Percentiles rank a stretch among this genome's conserved stretches.
Evolutionary conservation across 2,329 filamentous ascomycete species (phyloP).

Genomic region (Furcasterigmium sp.): DNA sequence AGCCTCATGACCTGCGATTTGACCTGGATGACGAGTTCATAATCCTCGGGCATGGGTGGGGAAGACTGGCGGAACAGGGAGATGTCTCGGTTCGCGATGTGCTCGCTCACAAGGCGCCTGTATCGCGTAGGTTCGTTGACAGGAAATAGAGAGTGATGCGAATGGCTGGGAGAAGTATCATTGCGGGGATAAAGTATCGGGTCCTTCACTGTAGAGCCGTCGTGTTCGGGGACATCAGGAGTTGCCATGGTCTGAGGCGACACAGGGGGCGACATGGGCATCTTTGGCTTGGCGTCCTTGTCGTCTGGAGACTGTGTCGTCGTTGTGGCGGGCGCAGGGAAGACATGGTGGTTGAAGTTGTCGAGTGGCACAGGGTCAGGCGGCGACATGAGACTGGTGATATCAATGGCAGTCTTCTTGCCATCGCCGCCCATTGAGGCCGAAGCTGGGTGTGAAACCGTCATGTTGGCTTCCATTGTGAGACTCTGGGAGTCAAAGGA

Average conservation of each 20-base stretch:
- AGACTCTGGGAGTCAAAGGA: background rate
- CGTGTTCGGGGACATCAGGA: constrained; percentile 10
- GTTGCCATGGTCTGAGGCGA: constrained; percentile 43
- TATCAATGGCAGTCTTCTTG: constrained; percentile 37
- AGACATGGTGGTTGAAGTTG: background rate
- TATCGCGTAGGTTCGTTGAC: constrained; percentile 32
- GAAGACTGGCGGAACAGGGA: constrained; percentile 34
- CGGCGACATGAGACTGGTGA: constrained; percentile 57
- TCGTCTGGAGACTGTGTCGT: background rate
- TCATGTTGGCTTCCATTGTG: constrained; percentile 18
- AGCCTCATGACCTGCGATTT: constrained; percentile 45
- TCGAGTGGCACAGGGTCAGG: constrained; percentile 43
- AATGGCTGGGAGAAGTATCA: constrained; percentile 33
- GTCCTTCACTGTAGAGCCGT: constrained; percentile 34
- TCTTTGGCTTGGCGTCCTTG: constrained; percentile 23
- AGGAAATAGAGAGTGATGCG: constrained; percentile 46
- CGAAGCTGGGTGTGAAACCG: background rate
- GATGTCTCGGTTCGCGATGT: constrained; percentile 38
- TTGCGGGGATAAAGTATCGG: constrained; percentile 53
- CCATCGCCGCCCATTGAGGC: constrained; percentile 6
- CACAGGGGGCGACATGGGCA: constrained; percentile 53
- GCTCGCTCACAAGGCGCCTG: constrained; percentile 43
- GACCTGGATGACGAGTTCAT: constrained; percentile 48
- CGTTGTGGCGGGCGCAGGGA: background rate
- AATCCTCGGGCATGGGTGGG: constrained; percentile 48